A percentile compares a stretch with the other conserved stretches of the same genome.
Conservation (phyloP, 1,284 basidiomycete genomes). For the Volvariella volvacea region DNA sequence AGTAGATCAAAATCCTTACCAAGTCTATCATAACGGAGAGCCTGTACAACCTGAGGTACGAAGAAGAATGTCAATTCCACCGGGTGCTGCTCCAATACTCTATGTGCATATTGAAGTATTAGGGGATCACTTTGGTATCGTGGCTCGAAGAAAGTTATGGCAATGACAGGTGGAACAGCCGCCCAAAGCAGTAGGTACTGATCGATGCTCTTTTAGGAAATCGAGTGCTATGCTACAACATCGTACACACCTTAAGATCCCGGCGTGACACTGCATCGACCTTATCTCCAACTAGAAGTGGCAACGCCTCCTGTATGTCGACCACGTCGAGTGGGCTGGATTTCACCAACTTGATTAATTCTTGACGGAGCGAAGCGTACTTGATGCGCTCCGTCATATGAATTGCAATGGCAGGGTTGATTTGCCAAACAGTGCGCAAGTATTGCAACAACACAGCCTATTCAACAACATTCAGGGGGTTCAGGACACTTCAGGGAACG, state of each 20-base stretch:
- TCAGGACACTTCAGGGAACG: neutral
- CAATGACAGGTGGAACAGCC: constrained; percentile 83
- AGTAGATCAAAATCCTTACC: constrained; percentile 38
- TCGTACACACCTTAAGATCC: constrained; percentile 61
- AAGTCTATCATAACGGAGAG: constrained; percentile 81
- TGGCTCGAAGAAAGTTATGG: constrained; percentile 83
- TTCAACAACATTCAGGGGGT: too few species aligned
- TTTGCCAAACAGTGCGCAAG: constrained; percentile 76
- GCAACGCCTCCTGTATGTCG: constrained; percentile 74
- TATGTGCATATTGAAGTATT: constrained; percentile 94
- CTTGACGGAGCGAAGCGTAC: constrained; percentile 49
- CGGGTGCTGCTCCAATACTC: constrained; percentile 91
- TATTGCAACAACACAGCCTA: constrained; percentile 18
- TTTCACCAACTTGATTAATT: constrained; percentile 73
- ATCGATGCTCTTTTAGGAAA: constrained; percentile 14
- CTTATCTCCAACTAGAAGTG: constrained; percentile 73
- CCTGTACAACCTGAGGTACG: constrained; percentile 97
- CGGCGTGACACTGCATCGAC: constrained; percentile 49
- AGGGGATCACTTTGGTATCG: constrained; percentile 81
- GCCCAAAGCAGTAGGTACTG: constrained; percentile 87
- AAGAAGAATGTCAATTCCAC: constrained; percentile 98
- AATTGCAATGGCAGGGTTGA: constrained; percentile 79
- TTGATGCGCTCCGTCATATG: constrained; percentile 88
- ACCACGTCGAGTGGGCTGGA: constrained; percentile 69
- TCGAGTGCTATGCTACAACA: neutral